Conservation (phyloP, 2,329 filamentous ascomycete genomes). For the Venturia oleaginea region DNA sequence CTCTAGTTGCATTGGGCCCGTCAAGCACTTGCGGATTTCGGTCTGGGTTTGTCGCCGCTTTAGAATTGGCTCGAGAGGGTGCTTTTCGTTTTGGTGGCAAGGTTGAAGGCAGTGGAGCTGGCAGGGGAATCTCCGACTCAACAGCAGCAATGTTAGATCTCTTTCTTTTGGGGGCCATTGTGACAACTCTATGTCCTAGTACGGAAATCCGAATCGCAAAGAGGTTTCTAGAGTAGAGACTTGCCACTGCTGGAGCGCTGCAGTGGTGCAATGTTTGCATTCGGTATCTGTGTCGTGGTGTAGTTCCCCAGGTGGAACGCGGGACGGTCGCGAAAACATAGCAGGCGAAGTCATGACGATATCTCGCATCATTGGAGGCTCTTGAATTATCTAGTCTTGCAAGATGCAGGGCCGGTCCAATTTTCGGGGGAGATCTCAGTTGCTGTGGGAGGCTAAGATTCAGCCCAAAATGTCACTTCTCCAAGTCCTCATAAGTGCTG, state of each 20-base stretch:
- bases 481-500: too few relatives aligned
- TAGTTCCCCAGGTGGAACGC: not conserved
- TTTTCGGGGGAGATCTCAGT: not conserved
- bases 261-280: conserved; percentile 1
- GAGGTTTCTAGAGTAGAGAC: not conserved
- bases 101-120: not conserved
- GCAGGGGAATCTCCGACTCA: not conserved
- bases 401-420: conserved; percentile 4
- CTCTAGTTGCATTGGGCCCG: conserved; percentile 7
- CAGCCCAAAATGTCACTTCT: not conserved
- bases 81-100: conserved; percentile 7
- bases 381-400: not conserved
- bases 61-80: not conserved
- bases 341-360: not conserved
- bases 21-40: conserved; percentile 10
- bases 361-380: conserved; percentile 1
- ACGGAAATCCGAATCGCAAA: not conserved
- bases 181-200: not conserved
- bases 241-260: not conserved
- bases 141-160: conserved; percentile 2
- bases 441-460: not conserved
- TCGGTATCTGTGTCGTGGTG: not conserved
- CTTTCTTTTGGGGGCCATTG: conserved; percentile 12
- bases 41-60: conserved; percentile 3
- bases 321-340: not conserved